phyloP scores from a whole-genome alignment of 225 moss, liverwort and hornwort species.

The Bryoerythrophyllum caledonicum region DNA sequence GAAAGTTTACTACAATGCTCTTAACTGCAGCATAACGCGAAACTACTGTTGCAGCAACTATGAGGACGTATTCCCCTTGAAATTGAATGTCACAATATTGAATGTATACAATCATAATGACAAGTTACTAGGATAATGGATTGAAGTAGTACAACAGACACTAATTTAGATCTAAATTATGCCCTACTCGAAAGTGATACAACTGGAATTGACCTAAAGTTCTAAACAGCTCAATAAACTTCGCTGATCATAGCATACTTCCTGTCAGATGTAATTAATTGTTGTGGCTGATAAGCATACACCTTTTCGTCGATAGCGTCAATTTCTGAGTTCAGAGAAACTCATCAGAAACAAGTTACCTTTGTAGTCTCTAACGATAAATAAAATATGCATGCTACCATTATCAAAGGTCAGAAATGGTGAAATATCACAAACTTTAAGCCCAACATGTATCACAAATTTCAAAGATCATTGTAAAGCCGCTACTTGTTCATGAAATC shows the following conservation, averaged over 20 bases:
- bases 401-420: not conserved
- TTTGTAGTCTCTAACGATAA: not conserved
- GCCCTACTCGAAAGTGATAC: slow-evolving; percentile 13
- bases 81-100: not conserved
- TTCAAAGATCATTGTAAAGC: slow-evolving; percentile 5
- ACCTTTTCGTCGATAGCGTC: slow-evolving; percentile 17
- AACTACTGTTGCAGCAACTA: slow-evolving; percentile 6
- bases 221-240: not conserved
- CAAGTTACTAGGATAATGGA: too few species aligned
- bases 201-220: slow-evolving; percentile 1
- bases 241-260: slow-evolving; percentile 8
- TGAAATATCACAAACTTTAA: not conserved
- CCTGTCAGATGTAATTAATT: slow-evolving; percentile 35
- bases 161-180: slow-evolving; percentile 1
- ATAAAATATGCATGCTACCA: slow-evolving; percentile 7
- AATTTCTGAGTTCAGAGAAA: slow-evolving; percentile 27
- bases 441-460: slow-evolving; percentile 7
- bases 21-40: slow-evolving; percentile 7
- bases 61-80: not conserved
- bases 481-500: not conserved
- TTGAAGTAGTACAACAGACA: not conserved
- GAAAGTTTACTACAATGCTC: slow-evolving; percentile 7
- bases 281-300: slow-evolving; percentile 23
- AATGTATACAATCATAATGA: slow-evolving; percentile 4
- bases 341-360: slow-evolving; percentile 1